phyloP scores from a whole-genome alignment of 306 rosid genomes.

The Parietaria judaica region DNA sequence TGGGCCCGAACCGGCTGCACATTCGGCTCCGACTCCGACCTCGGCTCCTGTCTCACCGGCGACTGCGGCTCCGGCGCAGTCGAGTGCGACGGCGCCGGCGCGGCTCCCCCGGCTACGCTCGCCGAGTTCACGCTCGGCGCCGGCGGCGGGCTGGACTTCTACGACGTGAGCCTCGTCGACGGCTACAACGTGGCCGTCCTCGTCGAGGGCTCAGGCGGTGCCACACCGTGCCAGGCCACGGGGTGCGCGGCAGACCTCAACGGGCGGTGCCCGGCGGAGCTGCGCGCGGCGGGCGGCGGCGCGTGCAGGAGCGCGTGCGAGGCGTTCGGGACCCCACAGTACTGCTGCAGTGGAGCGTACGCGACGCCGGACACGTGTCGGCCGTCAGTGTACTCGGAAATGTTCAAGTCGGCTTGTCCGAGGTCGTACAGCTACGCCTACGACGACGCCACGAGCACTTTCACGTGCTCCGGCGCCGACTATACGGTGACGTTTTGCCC shows the following conservation, averaged over 20 bases:
- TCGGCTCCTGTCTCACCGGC: constrained; percentile 74
- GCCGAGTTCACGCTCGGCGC: constrained; percentile 94
- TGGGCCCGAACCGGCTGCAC: constrained; percentile 82
- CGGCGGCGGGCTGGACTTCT: constrained; percentile 84
- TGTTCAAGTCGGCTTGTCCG: constrained; percentile 56
- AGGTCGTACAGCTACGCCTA: constrained; percentile 54
- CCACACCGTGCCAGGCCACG: constrained; percentile 66
- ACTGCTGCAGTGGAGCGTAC: constrained; percentile 65
- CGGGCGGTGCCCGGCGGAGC: constrained; percentile 69
- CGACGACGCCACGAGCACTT: constrained; percentile 53
- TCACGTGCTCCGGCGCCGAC: constrained; percentile 51
- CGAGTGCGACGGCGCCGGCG: constrained; percentile 91
- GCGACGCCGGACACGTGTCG: constrained; percentile 38
- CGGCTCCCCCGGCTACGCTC: constrained; percentile 74
- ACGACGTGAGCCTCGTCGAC: constrained; percentile 95
- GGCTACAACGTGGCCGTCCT: constrained; percentile 80
- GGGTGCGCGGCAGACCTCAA: constrained; percentile 83
- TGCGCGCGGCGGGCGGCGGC: constrained; percentile 49
- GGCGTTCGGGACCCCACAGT: constrained; percentile 83
- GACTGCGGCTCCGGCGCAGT: constrained; percentile 81
- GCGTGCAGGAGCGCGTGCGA: constrained; percentile 98
- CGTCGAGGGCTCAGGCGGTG: constrained; percentile 77
- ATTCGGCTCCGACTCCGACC: constrained; percentile 67
- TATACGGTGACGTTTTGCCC: constrained; percentile 59
- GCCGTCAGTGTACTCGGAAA: constrained; percentile 54